Evolutionary conservation across 2,329 filamentous ascomycete species (phyloP).

Genomic region (Leptographium wingfieldii): DNA sequence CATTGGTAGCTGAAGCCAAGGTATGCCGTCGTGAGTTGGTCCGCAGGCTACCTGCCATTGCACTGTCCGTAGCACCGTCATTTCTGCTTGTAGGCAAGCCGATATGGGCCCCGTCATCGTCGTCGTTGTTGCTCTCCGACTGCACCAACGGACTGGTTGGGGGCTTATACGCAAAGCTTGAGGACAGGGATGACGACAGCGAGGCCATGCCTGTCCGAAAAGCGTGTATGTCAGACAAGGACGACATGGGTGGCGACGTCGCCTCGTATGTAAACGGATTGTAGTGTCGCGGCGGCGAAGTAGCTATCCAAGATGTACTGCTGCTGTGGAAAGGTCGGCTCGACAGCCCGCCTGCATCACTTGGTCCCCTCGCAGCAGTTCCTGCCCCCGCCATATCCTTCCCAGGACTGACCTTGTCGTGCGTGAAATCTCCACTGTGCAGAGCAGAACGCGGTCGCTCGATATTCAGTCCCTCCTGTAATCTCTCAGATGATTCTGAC

Average conservation of each 20-base stretch:
- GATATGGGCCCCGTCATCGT: conserved; percentile 19
- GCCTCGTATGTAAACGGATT: conserved; percentile 29
- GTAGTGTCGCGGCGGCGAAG: conserved; percentile 42
- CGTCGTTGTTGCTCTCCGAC: conserved; percentile 71
- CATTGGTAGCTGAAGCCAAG: conserved; percentile 45
- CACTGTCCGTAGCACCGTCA: conserved; percentile 21
- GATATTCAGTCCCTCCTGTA: conserved; percentile 50
- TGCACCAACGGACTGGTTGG: conserved; percentile 90
- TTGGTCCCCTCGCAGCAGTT: conserved; percentile 4
- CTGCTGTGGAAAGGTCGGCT: conserved; percentile 8
- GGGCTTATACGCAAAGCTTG: conserved; percentile 71
- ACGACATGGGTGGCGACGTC: conserved; percentile 11
- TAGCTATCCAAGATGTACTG: conserved; percentile 34
- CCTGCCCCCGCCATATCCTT: neutral
- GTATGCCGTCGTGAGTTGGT: conserved; percentile 51
- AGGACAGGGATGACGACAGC: conserved; percentile 59
- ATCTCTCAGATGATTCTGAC: conserved; percentile 25
- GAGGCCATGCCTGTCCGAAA: conserved; percentile 33
- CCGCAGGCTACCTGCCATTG: conserved; percentile 10
- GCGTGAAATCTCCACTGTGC: conserved; percentile 55
- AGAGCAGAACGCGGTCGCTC: conserved; percentile 70
- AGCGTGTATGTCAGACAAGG: conserved; percentile 5
- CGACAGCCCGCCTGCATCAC: neutral
- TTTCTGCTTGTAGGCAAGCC: conserved; percentile 36
- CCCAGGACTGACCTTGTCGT: conserved; percentile 6